Percentiles rank a stretch among this genome's conserved stretches.
phyloP scores from a whole-genome alignment of 371 early-diverging fungal species.

The Apophysomyces variabilis region DNA sequence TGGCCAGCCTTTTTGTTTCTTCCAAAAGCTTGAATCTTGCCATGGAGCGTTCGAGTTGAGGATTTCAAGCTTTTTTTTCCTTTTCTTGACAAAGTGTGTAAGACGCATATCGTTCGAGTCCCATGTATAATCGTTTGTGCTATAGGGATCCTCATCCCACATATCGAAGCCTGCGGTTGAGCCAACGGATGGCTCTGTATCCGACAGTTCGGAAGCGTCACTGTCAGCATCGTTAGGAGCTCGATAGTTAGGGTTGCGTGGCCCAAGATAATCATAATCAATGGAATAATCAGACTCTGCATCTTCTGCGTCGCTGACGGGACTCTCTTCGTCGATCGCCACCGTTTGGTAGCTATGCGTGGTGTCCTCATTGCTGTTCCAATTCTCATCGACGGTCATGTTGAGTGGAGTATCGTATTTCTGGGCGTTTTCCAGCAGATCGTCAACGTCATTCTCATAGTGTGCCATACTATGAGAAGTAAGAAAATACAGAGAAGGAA shows the following conservation, averaged over 20 bases:
- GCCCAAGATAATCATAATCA: slow-evolving; percentile 53
- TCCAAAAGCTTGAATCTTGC: slow-evolving; percentile 38
- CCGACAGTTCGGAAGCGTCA: slow-evolving; percentile 47
- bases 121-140: slow-evolving; percentile 58
- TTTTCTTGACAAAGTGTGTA: slow-evolving; percentile 37
- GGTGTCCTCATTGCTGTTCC: slow-evolving; percentile 5
- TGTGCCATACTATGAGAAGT: slow-evolving; percentile 18
- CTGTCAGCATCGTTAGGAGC: slow-evolving; percentile 41
- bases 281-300: slow-evolving; percentile 48
- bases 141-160: slow-evolving; percentile 59
- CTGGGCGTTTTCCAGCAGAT: slow-evolving; percentile 16
- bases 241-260: slow-evolving; percentile 47
- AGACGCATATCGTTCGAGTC: slow-evolving; percentile 54
- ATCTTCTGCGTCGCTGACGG: slow-evolving; percentile 18
- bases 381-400: slow-evolving; percentile 14
- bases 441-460: slow-evolving; percentile 26
- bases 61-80: slow-evolving; percentile 21
- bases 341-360: not conserved
- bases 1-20: slow-evolving; percentile 52
- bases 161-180: slow-evolving; percentile 43
- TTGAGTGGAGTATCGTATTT: slow-evolving; percentile 14
- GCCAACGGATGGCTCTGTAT: slow-evolving; percentile 9
- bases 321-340: slow-evolving; percentile 10
- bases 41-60: slow-evolving; percentile 25
- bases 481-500: slow-evolving; percentile 10